Evolutionary conservation across 352 stramenopile genomes (phyloP).

Genomic region (Peronospora farinosa): DNA sequence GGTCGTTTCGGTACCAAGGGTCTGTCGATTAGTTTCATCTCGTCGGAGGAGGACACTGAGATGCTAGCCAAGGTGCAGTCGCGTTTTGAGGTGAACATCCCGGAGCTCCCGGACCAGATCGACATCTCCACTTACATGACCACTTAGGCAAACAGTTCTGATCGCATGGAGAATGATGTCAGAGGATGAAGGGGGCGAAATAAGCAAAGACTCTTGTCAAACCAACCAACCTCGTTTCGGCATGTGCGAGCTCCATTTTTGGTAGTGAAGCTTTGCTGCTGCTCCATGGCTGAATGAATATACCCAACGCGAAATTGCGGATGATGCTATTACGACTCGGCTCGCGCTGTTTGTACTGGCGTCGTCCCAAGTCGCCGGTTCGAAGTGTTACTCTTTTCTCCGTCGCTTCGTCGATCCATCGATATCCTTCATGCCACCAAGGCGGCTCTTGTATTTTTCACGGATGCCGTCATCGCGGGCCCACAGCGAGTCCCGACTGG

Average conservation of each 20-base stretch:
- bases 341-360: conserved; percentile 32
- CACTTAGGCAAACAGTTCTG: conserved; percentile 48
- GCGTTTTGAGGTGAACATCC: conserved; percentile 99
- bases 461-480: conserved; percentile 71
- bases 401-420: conserved; percentile 46
- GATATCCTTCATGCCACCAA: conserved; percentile 71
- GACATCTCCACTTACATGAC: conserved; percentile 98
- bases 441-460: conserved; percentile 70
- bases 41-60: conserved; percentile 94
- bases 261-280: conserved; percentile 28
- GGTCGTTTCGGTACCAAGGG: conserved; percentile 99
- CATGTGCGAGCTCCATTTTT: conserved; percentile 26
- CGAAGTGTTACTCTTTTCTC: conserved; percentile 57
- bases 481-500: conserved; percentile 73
- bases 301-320: conserved; percentile 34
- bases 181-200: conserved; percentile 9
- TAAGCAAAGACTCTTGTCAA: conserved; percentile 21
- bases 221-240: conserved; percentile 31
- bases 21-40: conserved; percentile 99
- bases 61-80: conserved; percentile 98
- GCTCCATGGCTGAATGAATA: conserved; percentile 37
- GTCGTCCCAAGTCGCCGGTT: conserved; percentile 30
- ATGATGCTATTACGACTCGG: conserved; percentile 33
- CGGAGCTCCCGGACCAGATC: conserved; percentile 98
- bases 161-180: conserved; percentile 13